Percentiles rank a stretch among this genome's conserved stretches.
phyloP scores from a whole-genome alignment of 2,329 filamentous ascomycete genomes.

The Aureobasidium mangrovei region DNA sequence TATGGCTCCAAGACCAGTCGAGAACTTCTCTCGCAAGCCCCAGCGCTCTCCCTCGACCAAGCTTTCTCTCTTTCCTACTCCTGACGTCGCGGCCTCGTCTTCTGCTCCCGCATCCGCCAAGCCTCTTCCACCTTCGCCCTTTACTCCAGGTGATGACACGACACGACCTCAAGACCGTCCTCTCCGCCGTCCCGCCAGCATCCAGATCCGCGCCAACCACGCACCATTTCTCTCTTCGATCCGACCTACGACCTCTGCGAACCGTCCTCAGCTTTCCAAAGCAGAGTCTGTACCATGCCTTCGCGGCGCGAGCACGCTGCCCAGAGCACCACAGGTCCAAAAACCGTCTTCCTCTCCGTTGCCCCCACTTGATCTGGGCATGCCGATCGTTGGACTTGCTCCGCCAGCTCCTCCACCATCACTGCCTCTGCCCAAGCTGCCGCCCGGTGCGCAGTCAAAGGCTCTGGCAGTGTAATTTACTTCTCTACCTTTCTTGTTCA shows the following conservation, averaged over 20 bases:
- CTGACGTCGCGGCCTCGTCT: conserved; percentile 1
- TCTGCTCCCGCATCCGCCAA: not conserved
- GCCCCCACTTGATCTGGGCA: conserved; percentile 23
- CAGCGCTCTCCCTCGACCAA: conserved; percentile 9
- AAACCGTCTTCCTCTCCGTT: conserved; percentile 9
- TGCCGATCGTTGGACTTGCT: conserved; percentile 34
- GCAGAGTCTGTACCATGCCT: conserved; percentile 2
- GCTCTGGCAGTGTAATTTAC: not conserved
- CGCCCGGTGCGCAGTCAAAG: conserved; percentile 16
- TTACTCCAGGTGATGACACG: not conserved
- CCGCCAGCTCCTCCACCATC: conserved; percentile 39
- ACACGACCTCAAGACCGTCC: conserved; percentile 6
- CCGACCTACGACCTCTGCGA: conserved; percentile 22
- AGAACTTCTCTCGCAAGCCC: conserved; percentile 9
- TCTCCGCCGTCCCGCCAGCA: conserved; percentile 35
- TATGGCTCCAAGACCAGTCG: not conserved
- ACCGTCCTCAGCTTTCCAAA: conserved; percentile 14
- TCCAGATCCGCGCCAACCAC: conserved; percentile 35
- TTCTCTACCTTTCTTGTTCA: not conserved
- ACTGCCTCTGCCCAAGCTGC: conserved; percentile 36
- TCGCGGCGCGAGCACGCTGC: not conserved
- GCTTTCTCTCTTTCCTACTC: conserved; percentile 20
- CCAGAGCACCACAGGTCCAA: conserved; percentile 1
- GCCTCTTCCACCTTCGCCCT: not conserved
- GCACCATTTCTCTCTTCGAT: conserved; percentile 36